Conservation (phyloP, 2,329 filamentous ascomycete genomes). For the Trichoderma afroharzianum region DNA sequence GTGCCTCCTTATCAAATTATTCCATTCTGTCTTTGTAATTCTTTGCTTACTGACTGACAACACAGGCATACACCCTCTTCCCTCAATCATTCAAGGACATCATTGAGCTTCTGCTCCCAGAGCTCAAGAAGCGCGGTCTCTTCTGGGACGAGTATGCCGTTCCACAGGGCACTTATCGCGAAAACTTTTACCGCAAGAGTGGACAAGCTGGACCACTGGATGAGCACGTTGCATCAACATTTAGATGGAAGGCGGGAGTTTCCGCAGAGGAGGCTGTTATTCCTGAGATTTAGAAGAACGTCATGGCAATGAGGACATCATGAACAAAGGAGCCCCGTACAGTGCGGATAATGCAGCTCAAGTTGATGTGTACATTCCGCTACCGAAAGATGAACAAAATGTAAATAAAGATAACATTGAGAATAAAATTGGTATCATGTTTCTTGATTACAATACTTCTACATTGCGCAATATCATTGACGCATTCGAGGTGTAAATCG, state of each 20-base stretch:
- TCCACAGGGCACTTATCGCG: conserved; percentile 55
- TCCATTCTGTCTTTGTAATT: accelerated
- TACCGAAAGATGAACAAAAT: neutral
- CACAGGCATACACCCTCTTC: conserved; percentile 60
- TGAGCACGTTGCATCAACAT: conserved; percentile 50
- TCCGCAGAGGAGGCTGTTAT: conserved; percentile 14
- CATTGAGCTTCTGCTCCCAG: conserved; percentile 61
- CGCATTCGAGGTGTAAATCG: neutral
- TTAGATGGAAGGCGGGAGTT: conserved; percentile 35
- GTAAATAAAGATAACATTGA: neutral
- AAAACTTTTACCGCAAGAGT: conserved; percentile 53
- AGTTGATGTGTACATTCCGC: neutral
- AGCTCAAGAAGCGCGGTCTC: conserved; percentile 55
- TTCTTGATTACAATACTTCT: neutral
- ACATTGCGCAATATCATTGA: neutral
- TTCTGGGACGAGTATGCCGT: conserved; percentile 55
- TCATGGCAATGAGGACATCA: neutral
- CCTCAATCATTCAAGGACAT: conserved; percentile 67
- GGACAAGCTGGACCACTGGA: conserved; percentile 48
- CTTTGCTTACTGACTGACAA: neutral
- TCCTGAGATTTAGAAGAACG: conserved; percentile 12
- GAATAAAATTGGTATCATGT: no score
- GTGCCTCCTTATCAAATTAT: conserved; percentile 24
- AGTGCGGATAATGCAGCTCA: neutral
- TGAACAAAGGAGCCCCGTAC: neutral